phyloP scores from a whole-genome alignment of 1,284 basidiomycete species.

The Volvariella surrecta region DNA sequence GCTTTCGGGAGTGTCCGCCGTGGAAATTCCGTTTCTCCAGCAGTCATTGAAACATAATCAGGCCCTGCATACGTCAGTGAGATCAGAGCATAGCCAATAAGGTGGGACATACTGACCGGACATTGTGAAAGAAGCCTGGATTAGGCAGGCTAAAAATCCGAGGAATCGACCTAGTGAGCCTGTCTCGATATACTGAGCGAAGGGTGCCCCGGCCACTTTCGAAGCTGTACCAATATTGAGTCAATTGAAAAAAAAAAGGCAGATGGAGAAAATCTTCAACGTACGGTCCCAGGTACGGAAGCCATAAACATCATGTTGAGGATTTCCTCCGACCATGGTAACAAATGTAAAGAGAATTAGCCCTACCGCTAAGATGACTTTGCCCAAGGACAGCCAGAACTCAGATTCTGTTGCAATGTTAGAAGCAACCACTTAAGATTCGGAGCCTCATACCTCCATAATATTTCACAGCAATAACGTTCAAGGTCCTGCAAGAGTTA shows the following conservation, averaged over 20 bases:
- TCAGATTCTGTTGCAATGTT: conserved; percentile 38
- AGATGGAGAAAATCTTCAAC: conserved; percentile 11
- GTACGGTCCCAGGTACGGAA: conserved; percentile 49
- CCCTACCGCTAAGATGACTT: conserved; percentile 49
- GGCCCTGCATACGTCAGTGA: conserved; percentile 21
- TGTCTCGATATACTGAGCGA: conserved; percentile 31
- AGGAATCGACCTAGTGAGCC: conserved; percentile 35
- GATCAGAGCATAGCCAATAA: not conserved
- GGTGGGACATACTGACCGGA: conserved; percentile 18
- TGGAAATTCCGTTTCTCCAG: conserved; percentile 35
- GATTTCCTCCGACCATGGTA: conserved; percentile 63
- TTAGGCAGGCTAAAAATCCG: conserved; percentile 37
- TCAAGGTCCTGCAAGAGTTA: conserved; percentile 24
- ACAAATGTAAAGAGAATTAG: conserved; percentile 51
- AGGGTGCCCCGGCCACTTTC: conserved; percentile 32
- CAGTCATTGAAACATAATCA: conserved; percentile 40
- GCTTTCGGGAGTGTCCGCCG: conserved; percentile 31
- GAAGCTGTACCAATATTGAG: conserved; percentile 18
- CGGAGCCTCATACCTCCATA: conserved; percentile 34
- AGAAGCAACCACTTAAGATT: too few species aligned
- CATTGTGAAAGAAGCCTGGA: conserved; percentile 39
- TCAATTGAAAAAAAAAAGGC: not conserved
- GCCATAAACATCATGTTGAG: conserved; percentile 52
- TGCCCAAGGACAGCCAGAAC: conserved; percentile 44
- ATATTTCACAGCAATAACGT: conserved; percentile 35